Base-by-base conservation (phyloP, 495 filamentous ascomycete species). In the Letharia lupina region DNA sequence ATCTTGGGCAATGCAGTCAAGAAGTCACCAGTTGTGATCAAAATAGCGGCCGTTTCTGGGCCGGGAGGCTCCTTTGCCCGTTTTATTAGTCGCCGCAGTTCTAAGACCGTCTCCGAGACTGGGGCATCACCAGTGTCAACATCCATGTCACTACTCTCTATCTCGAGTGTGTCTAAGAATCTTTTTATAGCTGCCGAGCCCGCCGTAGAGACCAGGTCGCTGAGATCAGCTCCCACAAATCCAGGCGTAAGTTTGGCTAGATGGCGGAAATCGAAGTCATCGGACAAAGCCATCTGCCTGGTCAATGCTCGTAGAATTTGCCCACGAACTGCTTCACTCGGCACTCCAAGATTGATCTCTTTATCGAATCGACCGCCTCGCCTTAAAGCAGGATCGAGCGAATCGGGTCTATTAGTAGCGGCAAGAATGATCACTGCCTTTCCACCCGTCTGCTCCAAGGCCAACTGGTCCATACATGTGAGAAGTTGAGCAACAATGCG, bases 301-400 rank as follows among this genome's bases (percentile, higher is more conserved):
- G 90, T 89, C 60, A 96, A 81, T 1, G 91, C 88, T 35, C 84
- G 81, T 42, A 98, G 80, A 60, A 98, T 98, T 65, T 89, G 84
- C 73, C 95, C 89, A 68, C 94, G 82, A 23, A 90, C 89, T 13
- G 77, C 72, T 75, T 96, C 91, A 66, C 92, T 92, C 6, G 93
- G 93, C 58, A 97, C 94, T n/a, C 90, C 91, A 69, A 98, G 87
- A 70, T 92, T 93, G 73, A 98, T 96, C 74, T 98, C 93, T 67
- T 89, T 88, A 72, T 94, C 89, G 71, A 98, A 98, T 40, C 93
- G 82, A 11, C 91, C 91, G 56, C 89, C 90, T 73, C 93, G 80
- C 69, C 93, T 84, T 45, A 97, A 79, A 8, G 93, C 91, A 3
- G 92, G 88, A 73, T 98, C 93, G 45, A 98, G 78, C 61, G 86